Evolutionary conservation across 768 basidiomycete genomes (phyloP), one percentile per base, ranked within the genome.

Genomic region (Leucosporidium creatinivorum): DNA sequence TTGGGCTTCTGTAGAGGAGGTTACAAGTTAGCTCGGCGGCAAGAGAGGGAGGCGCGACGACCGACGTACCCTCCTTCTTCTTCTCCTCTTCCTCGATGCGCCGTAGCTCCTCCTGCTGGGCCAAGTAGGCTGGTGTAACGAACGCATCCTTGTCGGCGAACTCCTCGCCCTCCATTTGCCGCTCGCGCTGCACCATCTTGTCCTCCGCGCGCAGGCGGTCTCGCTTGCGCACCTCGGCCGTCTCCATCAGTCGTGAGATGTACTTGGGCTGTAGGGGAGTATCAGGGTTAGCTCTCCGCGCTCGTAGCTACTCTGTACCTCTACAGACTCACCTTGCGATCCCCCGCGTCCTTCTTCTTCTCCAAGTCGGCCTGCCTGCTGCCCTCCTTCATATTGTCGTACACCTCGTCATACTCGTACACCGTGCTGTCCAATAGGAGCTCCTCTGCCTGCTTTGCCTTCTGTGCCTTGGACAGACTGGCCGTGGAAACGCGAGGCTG

Each of bases 111-210:
- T 85, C 93, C 86, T 96, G 89, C 79, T 98, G 96, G 58, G 90
- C 88, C 77, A 92, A 93, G 80, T 99, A 99, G 28, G 91, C 92
- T 75, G 92, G 90, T 0, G 96, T 99, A 59, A 98, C 94, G 75
- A 98, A 99, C n/a, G 86, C 83, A 63, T 97, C 96, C 81, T 93
- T 98, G 80, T 91, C 96, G 65, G 83, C 83, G 77, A 91, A 99
- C 77, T 92, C 84, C 69, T 93, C 93, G 0, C 96, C 96, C 79
- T 99, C 96, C 25, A 83, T 80, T n/a, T 93, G 91, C 26, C 96
- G 84, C 78, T 98, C 96, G 54, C 85, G 83, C 77, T 93, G 89
- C 77, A 97, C 87, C 88, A 94, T 88, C 82, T 98, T 97, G 79
- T 98, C 94, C 78, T 99, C 96, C 0, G 96, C 96, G 62, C 93